Evolutionary conservation across 495 filamentous ascomycete species (phyloP), one percentile per base, ranked within the genome.

Genomic region (Amorphotheca resinae): DNA sequence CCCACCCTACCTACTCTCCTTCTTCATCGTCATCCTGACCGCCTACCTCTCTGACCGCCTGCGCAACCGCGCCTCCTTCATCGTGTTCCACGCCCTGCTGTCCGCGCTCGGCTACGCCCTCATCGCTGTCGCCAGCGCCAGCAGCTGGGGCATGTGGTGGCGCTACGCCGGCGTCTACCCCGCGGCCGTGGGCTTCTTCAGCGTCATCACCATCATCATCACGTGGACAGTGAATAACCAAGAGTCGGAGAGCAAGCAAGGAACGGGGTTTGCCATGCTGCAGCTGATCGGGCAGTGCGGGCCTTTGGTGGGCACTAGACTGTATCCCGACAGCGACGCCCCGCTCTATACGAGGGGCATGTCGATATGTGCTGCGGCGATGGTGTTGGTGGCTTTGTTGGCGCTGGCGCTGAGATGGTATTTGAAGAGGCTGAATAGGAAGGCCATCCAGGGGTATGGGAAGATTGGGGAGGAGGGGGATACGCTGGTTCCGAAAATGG

Each of bases 151-250:
- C 0, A 57, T 44, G 20, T 38, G 50, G 45, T 7, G 76, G 4
- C 72, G 80, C 11, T 88, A 88, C 42, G 63, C 76, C 5, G 78
- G 75, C 3, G 70, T 85, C 0, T 87, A 80, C 53, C 68, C 84
- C 2, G 79, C 83, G 8, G 76, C 80, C 1, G 65, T 72, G 8
- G 81, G 83, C 9, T 75, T 84, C 35, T 85, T 87, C 49, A 70
- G 71, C 15, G 72, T 72, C 15, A 78, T 88, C 36, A 78, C 79
- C 2, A 68, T 87, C 32, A 77, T 82, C 23, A 69, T 89, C 28
- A 74, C 81, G 6, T 87, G 82, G 84, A 76, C 72, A 40, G 58
- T 83, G 38, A 86, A 84, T 46, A 87, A 87, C 53, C 74, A 83
- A 55, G 66, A 72, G 40, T 74, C 66, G 0, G 74, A 77, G 49